Base-by-base conservation (phyloP, 106 monocot species). In the Amphibolis antarctica region DNA sequence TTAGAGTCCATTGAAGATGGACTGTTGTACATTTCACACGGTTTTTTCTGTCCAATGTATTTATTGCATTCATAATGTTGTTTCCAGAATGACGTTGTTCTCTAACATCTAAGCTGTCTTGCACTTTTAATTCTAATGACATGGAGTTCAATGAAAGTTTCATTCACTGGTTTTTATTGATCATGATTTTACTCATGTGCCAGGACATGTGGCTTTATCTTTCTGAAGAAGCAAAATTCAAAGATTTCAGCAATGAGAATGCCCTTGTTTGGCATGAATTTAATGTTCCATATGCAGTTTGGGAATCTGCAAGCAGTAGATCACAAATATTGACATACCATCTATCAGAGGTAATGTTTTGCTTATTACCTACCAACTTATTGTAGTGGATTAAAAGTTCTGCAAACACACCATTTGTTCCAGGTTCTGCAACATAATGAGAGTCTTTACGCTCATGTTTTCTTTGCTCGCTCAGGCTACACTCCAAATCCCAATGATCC, bases 181-280 rank as follows among this genome's bases (percentile, higher is more conserved):
- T 12, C 58, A 22, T 64, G 5, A n/a, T 44, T 52, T 78, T 56
- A 48, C 4, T 55, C 42, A 21, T 54, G 61, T 52, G 51, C 51
- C 74, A 96, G 94, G 94, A 96, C 44, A 89, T 89, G 89, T 96
- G 94, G 94, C 44, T 96, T 6, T 96, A 89, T 84, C 66, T 89
- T 23, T 86, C 94, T 26, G 94, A 89, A 20, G 63, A 82, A 31
- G 89, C 86, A 22, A 86, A 72, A 28, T 96, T 96, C 73, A 96
- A 73, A 54, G 89, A 89, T 47, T 96, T 96, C 25, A 66, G 80
- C 45, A 80, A 89, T 70, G 89, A 89, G 25, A 73, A 80, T 56
- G 83, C 94, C 23, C 86, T 96, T 66, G 75, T 89, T 56, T 96
- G 94, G 94, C 94, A 96, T 63, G 94, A 96, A 74, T n/a, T 89